Percentiles rank a stretch among this genome's conserved stretches.
These are phyloP conservation scores for Ulota crispa DNA, from an alignment of 225 moss, liverwort and hornwort genomes.

Conservation along the genomic window DNA sequence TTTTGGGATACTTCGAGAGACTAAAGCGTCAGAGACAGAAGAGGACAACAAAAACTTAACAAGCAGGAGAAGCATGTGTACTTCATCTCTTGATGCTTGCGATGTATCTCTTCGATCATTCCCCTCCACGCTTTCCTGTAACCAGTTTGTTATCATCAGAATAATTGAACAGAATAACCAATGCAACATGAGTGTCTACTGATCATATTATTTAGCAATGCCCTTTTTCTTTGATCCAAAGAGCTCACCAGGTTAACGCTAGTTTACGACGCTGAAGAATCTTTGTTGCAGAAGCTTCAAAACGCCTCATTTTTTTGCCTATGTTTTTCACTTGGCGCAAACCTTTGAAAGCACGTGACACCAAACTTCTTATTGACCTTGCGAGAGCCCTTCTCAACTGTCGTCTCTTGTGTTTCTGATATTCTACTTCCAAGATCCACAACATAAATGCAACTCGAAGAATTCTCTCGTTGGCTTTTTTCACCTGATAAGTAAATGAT, in stretches of 20 bases:
- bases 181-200: neutral
- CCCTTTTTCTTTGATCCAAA: neutral
- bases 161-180: neutral
- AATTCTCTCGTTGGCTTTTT: constrained; percentile 68
- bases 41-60: neutral
- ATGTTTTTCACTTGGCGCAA: constrained; percentile 45
- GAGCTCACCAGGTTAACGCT: constrained; percentile 48
- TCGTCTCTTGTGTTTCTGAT: constrained; percentile 58
- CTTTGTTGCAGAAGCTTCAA: constrained; percentile 51
- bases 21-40: neutral
- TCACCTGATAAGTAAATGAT: constrained; percentile 49
- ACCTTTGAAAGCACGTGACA: constrained; percentile 49
- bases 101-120: constrained; percentile 36
- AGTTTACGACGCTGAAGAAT: constrained; percentile 65
- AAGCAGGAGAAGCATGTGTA: constrained; percentile 1
- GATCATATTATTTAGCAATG: neutral
- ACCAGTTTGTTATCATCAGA: constrained; percentile 2
- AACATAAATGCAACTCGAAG: constrained; percentile 84
- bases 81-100: constrained; percentile 62
- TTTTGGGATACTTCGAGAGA: neutral
- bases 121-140: constrained; percentile 68
- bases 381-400: constrained; percentile 42
- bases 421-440: constrained; percentile 72
- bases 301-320: constrained; percentile 52
- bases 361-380: constrained; percentile 56